Evolutionary conservation across 805 yeast genomes (phyloP).

Genomic region (Jamesozyma rosinii): DNA sequence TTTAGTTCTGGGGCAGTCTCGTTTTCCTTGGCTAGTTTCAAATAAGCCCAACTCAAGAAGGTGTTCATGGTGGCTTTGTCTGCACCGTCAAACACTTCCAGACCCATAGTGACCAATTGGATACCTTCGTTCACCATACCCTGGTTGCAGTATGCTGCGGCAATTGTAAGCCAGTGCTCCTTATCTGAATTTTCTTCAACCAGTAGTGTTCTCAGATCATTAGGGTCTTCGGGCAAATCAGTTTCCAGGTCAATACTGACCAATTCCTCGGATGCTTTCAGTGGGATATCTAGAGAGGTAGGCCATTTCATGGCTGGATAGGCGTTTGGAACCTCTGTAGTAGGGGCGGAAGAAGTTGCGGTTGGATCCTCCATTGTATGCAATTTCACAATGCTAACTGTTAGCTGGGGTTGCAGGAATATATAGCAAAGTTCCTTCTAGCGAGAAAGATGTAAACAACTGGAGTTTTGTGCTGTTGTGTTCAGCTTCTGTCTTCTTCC

Average conservation of each 20-base stretch:
- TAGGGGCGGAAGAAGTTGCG: background rate
- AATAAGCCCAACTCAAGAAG: slow-evolving; percentile 65
- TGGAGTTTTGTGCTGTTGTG: no score
- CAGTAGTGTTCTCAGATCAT: slow-evolving; percentile 67
- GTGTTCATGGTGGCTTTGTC: slow-evolving; percentile 47
- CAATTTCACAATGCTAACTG: no score
- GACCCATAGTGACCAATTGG: slow-evolving; percentile 53
- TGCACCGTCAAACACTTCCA: slow-evolving; percentile 27
- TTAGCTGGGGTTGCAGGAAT: no score
- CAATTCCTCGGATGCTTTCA: slow-evolving; percentile 68
- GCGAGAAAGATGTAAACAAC: no score
- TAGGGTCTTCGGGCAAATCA: slow-evolving; percentile 84
- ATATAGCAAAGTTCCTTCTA: no score
- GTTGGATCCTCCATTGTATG: background rate
- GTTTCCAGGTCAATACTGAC: slow-evolving; percentile 73
- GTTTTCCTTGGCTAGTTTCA: slow-evolving; percentile 36
- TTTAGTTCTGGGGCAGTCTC: slow-evolving; percentile 16
- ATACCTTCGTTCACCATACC: slow-evolving; percentile 52
- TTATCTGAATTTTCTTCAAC: slow-evolving; percentile 70
- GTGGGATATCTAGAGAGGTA: slow-evolving; percentile 48
- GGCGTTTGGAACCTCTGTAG: background rate
- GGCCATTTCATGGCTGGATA: slow-evolving; percentile 30
- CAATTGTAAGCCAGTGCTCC: slow-evolving; percentile 78
- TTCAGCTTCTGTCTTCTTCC: no score
- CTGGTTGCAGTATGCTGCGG: slow-evolving; percentile 65